Evolutionary conservation across 345 rosid species (phyloP).

Genomic region (Rhodamnia rubescens): DNA sequence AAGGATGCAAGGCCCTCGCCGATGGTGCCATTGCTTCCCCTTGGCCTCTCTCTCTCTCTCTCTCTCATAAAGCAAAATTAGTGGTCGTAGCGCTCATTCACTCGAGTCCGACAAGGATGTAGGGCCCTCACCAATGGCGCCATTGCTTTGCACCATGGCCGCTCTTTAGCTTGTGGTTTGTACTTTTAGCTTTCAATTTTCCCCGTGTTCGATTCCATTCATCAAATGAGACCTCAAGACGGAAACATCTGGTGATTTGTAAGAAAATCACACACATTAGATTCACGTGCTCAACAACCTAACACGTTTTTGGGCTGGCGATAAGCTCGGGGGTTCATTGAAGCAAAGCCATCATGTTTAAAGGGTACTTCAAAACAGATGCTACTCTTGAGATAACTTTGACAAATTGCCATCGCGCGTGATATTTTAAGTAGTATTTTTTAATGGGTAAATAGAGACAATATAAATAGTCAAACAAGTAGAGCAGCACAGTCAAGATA

Average conservation of each 20-base stretch:
- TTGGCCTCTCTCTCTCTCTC: neutral
- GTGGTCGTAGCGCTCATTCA: accelerated
- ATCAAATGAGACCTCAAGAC: neutral
- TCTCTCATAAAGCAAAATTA: accelerated
- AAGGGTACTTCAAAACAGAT: neutral
- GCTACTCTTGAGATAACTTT: too few relatives aligned
- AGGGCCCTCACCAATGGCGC: neutral
- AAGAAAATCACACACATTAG: neutral
- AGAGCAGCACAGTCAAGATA: neutral
- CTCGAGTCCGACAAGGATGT: neutral
- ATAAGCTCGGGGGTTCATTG: neutral
- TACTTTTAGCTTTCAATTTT: too few relatives aligned
- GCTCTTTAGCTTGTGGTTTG: too few relatives aligned
- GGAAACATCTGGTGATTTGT: neutral
- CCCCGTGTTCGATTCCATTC: too few relatives aligned
- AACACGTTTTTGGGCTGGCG: neutral
- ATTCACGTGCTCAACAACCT: neutral
- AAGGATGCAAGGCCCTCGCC: too few relatives aligned
- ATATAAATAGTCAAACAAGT: neutral
- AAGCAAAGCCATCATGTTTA: neutral
- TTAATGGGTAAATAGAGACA: neutral
- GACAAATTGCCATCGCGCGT: accelerated
- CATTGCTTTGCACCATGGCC: too few relatives aligned
- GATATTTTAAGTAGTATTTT: neutral
- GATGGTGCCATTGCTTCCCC: too few relatives aligned